Base-by-base conservation (phyloP, 495 filamentous ascomycete species). In the Hypoxylon fragiforme region DNA sequence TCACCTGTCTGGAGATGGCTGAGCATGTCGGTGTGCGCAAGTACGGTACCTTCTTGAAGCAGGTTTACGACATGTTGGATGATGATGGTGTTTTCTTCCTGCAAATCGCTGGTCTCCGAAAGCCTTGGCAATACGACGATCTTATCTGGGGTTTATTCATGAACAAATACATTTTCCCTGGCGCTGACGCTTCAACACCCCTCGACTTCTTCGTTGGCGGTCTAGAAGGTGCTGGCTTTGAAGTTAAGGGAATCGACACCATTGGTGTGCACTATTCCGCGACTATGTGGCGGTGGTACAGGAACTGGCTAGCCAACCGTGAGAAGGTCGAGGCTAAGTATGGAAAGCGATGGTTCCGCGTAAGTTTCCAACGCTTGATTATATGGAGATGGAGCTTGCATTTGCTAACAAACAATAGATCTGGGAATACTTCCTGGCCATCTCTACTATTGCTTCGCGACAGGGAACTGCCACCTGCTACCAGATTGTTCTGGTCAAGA, bases 381-480 rank as follows among this genome's bases (percentile, higher is more conserved):
- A 14, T 14, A 24, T 21, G 30, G 36, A 14, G 20, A 7, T 7
- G 30, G 11, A 28, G 14, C 3, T 19, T 28, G 24, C n/a, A 7
- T 30, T 19, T 28, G 30, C 32, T 12, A 24, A 56, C 36, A 30
- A 48, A 9, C 39, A 8, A 28, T 56, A 96, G 91, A 95, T 97
- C 70, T 98, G 94, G 94, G 92, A 97, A 70, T 97, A 84, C 79
- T 98, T 98, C 86, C 85, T 98, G 57, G 90, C 95, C 44, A 87
- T 83, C 64, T 90, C 91, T 2, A 96, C 90, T 64, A 97, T 98
- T 73, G 85, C 86, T 68, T 91, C 92, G 21, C 87, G 94, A 63
- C 94, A 98, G 74, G 94, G 94, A 52, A 80, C 79, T 61, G 95
- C 94, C 41, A 92, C 91, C 35, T 97, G 95, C 82, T 98, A 87